A percentile compares a stretch with the other conserved stretches of the same genome.
Evolutionary conservation across 2,329 filamentous ascomycete species (phyloP).

Genomic region (Cryphonectria radicalis): DNA sequence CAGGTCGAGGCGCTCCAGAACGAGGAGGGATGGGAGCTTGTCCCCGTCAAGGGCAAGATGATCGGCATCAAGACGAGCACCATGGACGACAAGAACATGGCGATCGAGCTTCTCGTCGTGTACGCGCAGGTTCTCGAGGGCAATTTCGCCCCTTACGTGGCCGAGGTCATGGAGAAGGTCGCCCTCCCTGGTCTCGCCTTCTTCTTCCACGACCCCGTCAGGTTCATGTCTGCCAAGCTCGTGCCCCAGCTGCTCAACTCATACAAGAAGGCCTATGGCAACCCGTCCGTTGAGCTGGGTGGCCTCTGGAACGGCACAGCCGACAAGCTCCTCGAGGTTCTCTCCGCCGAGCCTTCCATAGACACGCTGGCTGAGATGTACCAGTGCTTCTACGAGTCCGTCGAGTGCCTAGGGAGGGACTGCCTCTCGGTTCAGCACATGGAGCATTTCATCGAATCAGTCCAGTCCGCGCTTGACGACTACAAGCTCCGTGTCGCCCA

Average conservation of each 20-base stretch:
- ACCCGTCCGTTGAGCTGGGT: constrained; percentile 77
- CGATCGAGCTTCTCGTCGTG: constrained; percentile 96
- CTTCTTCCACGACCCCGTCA: constrained; percentile 98
- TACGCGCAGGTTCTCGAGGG: constrained; percentile 96
- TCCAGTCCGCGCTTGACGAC: constrained; percentile 84
- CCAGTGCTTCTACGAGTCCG: constrained; percentile 98
- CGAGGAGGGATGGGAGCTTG: constrained; percentile 96
- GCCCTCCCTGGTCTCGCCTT: constrained; percentile 92
- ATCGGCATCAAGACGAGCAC: constrained; percentile 97
- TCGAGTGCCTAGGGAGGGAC: constrained; percentile 89
- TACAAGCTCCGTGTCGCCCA: constrained; percentile 86
- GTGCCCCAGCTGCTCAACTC: constrained; percentile 92
- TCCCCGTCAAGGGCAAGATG: constrained; percentile 95
- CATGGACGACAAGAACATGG: constrained; percentile 98
- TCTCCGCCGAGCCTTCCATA: constrained; percentile 91
- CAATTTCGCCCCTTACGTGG: constrained; percentile 88
- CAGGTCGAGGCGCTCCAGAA: constrained; percentile 91
- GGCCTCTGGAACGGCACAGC: constrained; percentile 84
- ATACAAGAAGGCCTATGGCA: constrained; percentile 89
- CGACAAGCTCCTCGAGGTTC: constrained; percentile 89
- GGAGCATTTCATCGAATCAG: constrained; percentile 83
- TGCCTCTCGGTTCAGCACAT: constrained; percentile 81
- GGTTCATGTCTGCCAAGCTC: constrained; percentile 91
- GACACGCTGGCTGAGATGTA: constrained; percentile 99
- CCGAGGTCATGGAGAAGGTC: constrained; percentile 95